Conservation (phyloP, 768 basidiomycete genomes). For the Sarcomyxa edulis region DNA sequence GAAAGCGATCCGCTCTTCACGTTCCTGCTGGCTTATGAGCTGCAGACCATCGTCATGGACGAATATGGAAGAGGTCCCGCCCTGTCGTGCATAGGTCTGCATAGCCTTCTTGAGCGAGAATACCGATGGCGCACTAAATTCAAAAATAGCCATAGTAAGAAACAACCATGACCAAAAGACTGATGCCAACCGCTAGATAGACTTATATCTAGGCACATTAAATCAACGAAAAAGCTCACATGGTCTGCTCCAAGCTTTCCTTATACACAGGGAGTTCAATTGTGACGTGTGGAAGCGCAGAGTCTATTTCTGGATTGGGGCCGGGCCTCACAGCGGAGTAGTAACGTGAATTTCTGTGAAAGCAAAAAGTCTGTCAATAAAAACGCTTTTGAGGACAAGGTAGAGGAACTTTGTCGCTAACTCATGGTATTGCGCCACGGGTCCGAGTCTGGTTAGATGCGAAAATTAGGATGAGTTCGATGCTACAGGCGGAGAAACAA, state of each 20-base stretch:
- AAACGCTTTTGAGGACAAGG: too few species aligned
- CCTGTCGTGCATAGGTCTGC: conserved; percentile 90
- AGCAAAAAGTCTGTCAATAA: too few species aligned
- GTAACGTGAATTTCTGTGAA: conserved; percentile 69
- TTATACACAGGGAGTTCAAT: conserved; percentile 89
- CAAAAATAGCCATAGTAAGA: conserved; percentile 9
- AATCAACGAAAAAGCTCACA: conserved; percentile 42
- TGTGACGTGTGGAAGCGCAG: conserved; percentile 66
- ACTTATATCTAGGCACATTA: conserved; percentile 1
- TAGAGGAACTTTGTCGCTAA: too few species aligned
- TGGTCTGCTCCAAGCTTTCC: conserved; percentile 75
- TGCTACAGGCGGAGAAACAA: too few species aligned
- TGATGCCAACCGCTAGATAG: neutral
- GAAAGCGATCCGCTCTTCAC: conserved; percentile 62
- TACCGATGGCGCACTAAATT: conserved; percentile 61
- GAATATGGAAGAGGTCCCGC: conserved; percentile 74
- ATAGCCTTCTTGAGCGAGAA: conserved; percentile 79
- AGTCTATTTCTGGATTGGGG: conserved; percentile 58
- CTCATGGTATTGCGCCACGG: conserved; percentile 78
- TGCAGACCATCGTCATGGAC: conserved; percentile 85
- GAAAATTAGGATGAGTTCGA: conserved; percentile 5
- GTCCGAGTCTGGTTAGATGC: conserved; percentile 51
- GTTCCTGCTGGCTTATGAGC: conserved; percentile 54
- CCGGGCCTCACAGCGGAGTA: conserved; percentile 68
- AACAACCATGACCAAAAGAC: conserved; percentile 2